Evolutionary conservation across 345 rosid species (phyloP).

Genomic region (Eucalyptus albens): DNA sequence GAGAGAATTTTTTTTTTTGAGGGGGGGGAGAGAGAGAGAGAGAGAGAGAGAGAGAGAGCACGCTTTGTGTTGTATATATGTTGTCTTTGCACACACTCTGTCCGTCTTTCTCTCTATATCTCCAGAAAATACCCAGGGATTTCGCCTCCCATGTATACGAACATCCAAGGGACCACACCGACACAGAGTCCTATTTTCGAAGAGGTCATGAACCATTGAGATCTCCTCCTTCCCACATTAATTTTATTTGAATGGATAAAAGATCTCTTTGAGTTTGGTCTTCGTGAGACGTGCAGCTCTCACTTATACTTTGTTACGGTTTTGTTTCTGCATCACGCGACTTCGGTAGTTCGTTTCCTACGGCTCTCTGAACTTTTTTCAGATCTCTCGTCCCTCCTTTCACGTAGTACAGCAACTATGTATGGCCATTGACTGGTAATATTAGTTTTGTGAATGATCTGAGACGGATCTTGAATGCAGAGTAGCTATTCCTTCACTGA

Average conservation of each 20-base stretch:
- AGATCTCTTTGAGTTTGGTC: neutral
- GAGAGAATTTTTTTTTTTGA: neutral
- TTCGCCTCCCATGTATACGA: neutral
- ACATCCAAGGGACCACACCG: neutral
- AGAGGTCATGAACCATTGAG: neutral
- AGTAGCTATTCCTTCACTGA: neutral
- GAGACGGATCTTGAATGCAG: neutral
- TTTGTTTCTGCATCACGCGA: neutral
- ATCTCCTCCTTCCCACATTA: neutral
- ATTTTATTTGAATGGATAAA: neutral
- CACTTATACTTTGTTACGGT: neutral
- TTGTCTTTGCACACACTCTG: neutral
- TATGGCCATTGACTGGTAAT: neutral
- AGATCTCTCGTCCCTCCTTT: neutral
- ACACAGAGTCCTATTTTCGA: neutral
- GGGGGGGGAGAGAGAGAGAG: slow-evolving; percentile 8
- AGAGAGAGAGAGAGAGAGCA: neutral
- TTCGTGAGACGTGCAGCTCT: neutral
- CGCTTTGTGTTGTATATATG: neutral
- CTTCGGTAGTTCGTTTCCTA: neutral
- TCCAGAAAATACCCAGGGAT: neutral
- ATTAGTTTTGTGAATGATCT: neutral
- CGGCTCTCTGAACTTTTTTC: neutral
- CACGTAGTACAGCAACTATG: neutral
- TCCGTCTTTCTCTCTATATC: neutral